Conservation (phyloP, 371 early-diverging fungal species). For the Circinella minor region DNA sequence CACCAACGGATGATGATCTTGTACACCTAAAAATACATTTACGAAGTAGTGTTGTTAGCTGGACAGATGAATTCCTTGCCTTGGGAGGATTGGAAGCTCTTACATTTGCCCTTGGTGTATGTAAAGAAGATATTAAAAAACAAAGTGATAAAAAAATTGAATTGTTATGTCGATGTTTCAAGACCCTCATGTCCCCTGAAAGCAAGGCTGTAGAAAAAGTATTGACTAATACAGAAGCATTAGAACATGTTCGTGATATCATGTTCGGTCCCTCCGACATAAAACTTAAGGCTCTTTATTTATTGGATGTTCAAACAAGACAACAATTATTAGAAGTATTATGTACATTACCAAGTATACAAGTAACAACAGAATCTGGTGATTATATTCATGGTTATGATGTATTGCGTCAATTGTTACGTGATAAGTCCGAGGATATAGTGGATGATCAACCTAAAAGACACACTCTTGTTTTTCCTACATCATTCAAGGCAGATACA, state of each 20-base stretch:
- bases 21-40: slow-evolving; percentile 47
- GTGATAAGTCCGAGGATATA: slow-evolving; percentile 37
- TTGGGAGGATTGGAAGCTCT: slow-evolving; percentile 50
- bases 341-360: slow-evolving; percentile 51
- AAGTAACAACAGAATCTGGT: slow-evolving; percentile 27
- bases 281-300: slow-evolving; percentile 46
- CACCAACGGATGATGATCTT: slow-evolving; percentile 42
- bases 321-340: slow-evolving; percentile 39
- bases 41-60: slow-evolving; percentile 50
- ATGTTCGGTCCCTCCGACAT: slow-evolving; percentile 46
- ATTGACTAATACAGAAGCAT: slow-evolving; percentile 37
- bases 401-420: slow-evolving; percentile 42
- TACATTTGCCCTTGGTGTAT: slow-evolving; percentile 42
- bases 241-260: slow-evolving; percentile 51
- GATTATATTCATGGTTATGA: slow-evolving; percentile 55
- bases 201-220: slow-evolving; percentile 44
- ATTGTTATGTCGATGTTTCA: slow-evolving; percentile 49
- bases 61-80: slow-evolving; percentile 54
- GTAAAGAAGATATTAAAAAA: slow-evolving; percentile 46
- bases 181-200: slow-evolving; percentile 54
- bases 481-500: slow-evolving; percentile 49
- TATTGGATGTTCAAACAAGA: slow-evolving; percentile 42
- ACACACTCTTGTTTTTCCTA: slow-evolving; percentile 40
- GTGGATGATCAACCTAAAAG: slow-evolving; percentile 20
- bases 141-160: slow-evolving; percentile 47